Conservation (phyloP, 768 basidiomycete species). For the Rhizopogon vesiculosus region DNA sequence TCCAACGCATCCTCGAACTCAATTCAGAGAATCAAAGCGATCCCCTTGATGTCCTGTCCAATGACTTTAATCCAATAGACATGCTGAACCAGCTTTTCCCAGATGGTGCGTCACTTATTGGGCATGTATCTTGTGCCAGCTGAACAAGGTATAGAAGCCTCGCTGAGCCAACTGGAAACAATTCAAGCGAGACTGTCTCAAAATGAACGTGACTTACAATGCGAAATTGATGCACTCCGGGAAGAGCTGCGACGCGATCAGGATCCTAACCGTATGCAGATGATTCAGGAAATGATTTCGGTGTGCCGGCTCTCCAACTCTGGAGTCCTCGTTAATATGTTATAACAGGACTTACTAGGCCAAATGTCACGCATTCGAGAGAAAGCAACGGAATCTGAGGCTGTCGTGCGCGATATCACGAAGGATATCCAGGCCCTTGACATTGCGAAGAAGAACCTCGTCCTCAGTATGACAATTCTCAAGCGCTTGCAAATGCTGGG, state of each 20-base stretch:
- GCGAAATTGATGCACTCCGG: conserved; percentile 67
- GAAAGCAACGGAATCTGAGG: conserved; percentile 96
- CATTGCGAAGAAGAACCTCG: conserved; percentile 89
- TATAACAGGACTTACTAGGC: conserved; percentile 75
- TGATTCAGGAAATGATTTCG: conserved; percentile 95
- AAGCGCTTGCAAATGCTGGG: conserved; percentile 94
- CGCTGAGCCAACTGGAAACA: conserved; percentile 65
- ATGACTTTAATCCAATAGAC: conserved; percentile 51
- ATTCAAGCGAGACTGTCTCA: conserved; percentile 66
- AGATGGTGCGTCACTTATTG: conserved; percentile 50
- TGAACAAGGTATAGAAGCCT: conserved; percentile 50
- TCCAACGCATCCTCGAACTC: conserved; percentile 66
- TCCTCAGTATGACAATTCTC: conserved; percentile 82
- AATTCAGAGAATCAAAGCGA: conserved; percentile 40
- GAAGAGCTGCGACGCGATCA: conserved; percentile 69
- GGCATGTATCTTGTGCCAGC: neutral
- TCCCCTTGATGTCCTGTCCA: conserved; percentile 53
- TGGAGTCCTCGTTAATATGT: conserved; percentile 5
- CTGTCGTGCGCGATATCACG: conserved; percentile 92
- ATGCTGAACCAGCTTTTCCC: conserved; percentile 67
- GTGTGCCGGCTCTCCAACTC: conserved; percentile 37
- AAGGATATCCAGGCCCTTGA: conserved; percentile 95
- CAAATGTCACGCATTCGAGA: conserved; percentile 97
- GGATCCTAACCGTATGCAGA: conserved; percentile 83
- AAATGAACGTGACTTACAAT: conserved; percentile 64